Percentiles rank a stretch among this genome's conserved stretches.
These are phyloP conservation scores for Chrysanthemum makinoi DNA, from an alignment of 129 eudicot genomes.

Conservation along the genomic window DNA sequence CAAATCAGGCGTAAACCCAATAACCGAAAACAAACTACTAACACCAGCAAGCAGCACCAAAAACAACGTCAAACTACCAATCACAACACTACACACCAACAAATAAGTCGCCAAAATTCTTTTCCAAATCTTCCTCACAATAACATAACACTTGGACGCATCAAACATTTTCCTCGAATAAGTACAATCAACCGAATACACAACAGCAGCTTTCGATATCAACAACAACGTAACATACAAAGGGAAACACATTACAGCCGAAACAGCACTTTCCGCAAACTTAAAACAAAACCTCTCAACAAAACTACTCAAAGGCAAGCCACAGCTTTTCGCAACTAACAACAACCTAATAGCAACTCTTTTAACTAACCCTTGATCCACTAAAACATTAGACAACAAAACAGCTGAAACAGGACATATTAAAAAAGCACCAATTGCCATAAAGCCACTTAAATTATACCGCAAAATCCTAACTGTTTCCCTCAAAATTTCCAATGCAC, in stretches of 20 bases:
- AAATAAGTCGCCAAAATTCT: conserved; percentile 67
- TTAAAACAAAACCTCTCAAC: conserved; percentile 70
- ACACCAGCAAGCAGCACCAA: conserved; percentile 53
- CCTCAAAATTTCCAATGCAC: conserved; percentile 83
- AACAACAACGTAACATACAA: conserved; percentile 62
- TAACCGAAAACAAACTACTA: conserved; percentile 47
- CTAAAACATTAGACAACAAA: conserved; percentile 64
- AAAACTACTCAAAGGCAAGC: conserved; percentile 61
- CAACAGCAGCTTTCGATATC: conserved; percentile 83
- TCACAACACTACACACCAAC: conserved; percentile 59
- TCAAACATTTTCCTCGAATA: conserved; percentile 74
- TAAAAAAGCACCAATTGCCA: conserved; percentile 58
- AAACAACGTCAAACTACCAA: conserved; percentile 65
- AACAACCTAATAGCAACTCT: conserved; percentile 55
- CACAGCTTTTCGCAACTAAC: conserved; percentile 62
- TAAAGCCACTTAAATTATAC: conserved; percentile 58
- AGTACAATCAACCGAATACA: conserved; percentile 88
- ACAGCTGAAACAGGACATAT: conserved; percentile 86
- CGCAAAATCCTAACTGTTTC: conserved; percentile 83
- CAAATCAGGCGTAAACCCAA: conserved; percentile 63
- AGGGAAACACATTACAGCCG: conserved; percentile 74
- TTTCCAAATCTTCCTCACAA: conserved; percentile 66
- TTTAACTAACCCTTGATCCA: conserved; percentile 63
- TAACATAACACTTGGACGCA: conserved; percentile 48
- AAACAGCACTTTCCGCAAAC: conserved; percentile 58